Evolutionary conservation across 441 rosid species (phyloP).

Genomic region (Melastoma candidum): DNA sequence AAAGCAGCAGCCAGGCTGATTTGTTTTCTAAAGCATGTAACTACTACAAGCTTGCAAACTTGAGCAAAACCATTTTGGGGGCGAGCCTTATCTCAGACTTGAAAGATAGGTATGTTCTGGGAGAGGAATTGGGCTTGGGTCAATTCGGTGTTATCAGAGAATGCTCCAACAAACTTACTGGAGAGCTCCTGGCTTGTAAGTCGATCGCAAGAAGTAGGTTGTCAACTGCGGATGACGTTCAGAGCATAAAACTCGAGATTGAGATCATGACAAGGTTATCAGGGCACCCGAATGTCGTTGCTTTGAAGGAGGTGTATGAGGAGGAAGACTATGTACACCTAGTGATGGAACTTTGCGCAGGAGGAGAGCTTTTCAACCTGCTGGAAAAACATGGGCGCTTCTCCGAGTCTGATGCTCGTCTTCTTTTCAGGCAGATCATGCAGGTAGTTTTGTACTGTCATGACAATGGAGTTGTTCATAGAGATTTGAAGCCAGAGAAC

Average conservation of each 20-base stretch:
- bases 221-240: slow-evolving; percentile 41
- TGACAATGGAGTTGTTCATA: slow-evolving; percentile 54
- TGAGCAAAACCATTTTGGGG: slow-evolving; percentile 38
- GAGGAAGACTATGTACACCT: slow-evolving; percentile 51
- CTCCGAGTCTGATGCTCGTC: slow-evolving; percentile 44
- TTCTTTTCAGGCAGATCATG: slow-evolving; percentile 54
- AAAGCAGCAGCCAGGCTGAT: not conserved
- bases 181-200: slow-evolving; percentile 56
- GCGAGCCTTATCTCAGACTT: slow-evolving; percentile 31
- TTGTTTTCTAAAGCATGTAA: slow-evolving; percentile 27
- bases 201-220: slow-evolving; percentile 55
- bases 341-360: slow-evolving; percentile 79
- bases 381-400: slow-evolving; percentile 50
- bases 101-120: slow-evolving; percentile 40
- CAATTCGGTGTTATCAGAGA: slow-evolving; percentile 59
- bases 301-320: slow-evolving; percentile 63
- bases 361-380: slow-evolving; percentile 58
- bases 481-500: slow-evolving; percentile 68
- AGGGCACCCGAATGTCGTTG: slow-evolving; percentile 65
- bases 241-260: slow-evolving; percentile 57
- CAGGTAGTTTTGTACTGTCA: slow-evolving; percentile 53
- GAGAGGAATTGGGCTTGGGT: slow-evolving; percentile 61
- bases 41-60: slow-evolving; percentile 32
- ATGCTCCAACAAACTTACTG: slow-evolving; percentile 46
- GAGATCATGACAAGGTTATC: slow-evolving; percentile 60